Base-by-base conservation (phyloP, 1,139 yeast genomes). In the Candida tetrigidarum region DNA sequence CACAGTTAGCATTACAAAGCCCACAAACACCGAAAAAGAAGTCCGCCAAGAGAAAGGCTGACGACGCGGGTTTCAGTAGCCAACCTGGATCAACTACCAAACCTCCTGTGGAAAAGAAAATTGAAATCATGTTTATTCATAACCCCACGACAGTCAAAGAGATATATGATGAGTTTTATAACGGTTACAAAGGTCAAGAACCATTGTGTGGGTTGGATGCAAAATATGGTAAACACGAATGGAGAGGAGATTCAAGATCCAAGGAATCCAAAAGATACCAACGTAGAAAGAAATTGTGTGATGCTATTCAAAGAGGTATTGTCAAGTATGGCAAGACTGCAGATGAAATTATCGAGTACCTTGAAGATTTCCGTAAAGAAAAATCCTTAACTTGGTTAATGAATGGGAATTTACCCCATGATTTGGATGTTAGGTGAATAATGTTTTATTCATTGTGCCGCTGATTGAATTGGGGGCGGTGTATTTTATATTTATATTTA, bases 171-270 rank as follows among this genome's bases (percentile, higher is more conserved):
- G 80, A 74, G 53, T 74, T 69, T 54, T 70, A 71, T 41, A 69
- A 69, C 45, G 80, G 80, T 5, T 73, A 71, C 54, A 66, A 72
- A 20, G 78, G 78, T 25, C 80, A 74, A 55, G 68, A 69, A 3
- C 76, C 80, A 5, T 60, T 74, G 43, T 60, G 73, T 40, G 76
- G 72, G 35, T 63, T 74, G 66, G 80, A 74, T 51, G 66, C 64
- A 28, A 64, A 72, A 45, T 73, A 66, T 51, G 80, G 80, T 15
- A 74, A 74, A 50, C 67, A 67, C 50, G 70, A 69, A 45, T 74
- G 80, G 80, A 58, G 80, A 47, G 80, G 80, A 19, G 78, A 74
- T 55, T 69, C 75, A 9, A 54, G 79, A 36, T 69, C 77, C n/a
- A 74, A 74, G 52, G 78, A 74, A 46, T 66, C 72, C 33, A 74